Percentiles rank a stretch among this genome's conserved stretches.
These are phyloP conservation scores for Ambrosiella beaveri DNA, from an alignment of 2,329 filamentous ascomycete species.

Conservation along the genomic window DNA sequence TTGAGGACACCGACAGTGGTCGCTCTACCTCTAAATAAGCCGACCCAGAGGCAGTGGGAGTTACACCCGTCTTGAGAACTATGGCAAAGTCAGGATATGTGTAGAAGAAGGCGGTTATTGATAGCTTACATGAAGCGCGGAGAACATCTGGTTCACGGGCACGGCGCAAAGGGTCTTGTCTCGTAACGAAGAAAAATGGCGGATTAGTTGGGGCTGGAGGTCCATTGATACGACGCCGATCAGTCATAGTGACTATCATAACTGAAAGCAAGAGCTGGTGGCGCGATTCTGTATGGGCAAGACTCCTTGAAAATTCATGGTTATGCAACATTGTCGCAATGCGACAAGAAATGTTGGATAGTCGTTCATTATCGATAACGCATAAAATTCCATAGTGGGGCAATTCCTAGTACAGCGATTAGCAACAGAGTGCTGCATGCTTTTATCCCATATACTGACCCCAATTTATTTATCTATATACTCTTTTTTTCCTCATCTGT, in stretches of 20 bases:
- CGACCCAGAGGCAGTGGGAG: conserved; percentile 83
- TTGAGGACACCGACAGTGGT: conserved; percentile 22
- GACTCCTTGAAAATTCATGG: too few relatives aligned
- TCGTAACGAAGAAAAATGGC: conserved; percentile 47
- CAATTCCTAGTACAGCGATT: background rate
- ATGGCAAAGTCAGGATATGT: background rate
- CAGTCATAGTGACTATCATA: conserved; percentile 40
- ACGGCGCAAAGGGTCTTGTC: conserved; percentile 28
- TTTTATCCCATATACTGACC: background rate
- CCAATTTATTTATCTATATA: background rate
- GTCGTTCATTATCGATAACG: too few relatives aligned
- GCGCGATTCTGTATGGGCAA: background rate
- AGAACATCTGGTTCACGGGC: conserved; percentile 50
- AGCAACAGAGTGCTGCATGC: background rate
- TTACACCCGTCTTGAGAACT: conserved; percentile 84
- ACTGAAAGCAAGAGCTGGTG: background rate
- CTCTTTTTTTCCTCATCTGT: background rate
- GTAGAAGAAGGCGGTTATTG: background rate
- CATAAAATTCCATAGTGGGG: too few relatives aligned
- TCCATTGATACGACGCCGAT: conserved; percentile 80
- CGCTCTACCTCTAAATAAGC: conserved; percentile 58
- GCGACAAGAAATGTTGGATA: too few relatives aligned
- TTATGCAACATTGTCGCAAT: too few relatives aligned
- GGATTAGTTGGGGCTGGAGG: conserved; percentile 61
- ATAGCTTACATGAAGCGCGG: conserved; percentile 63